Evolutionary conservation across 768 basidiomycete species (phyloP).

Genomic region (Naganishia onofrii): DNA sequence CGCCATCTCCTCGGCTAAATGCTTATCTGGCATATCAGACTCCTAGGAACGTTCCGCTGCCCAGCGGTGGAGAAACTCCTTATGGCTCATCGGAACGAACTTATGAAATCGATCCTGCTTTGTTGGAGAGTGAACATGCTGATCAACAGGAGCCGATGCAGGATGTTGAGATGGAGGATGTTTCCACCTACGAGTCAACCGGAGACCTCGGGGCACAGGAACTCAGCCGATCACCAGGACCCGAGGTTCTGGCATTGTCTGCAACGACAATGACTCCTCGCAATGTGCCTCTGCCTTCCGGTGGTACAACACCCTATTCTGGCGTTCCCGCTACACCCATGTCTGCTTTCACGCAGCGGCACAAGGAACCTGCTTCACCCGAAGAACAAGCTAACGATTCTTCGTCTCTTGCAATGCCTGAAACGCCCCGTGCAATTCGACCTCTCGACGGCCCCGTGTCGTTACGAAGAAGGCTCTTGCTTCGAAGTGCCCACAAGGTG

Average conservation of each 20-base stretch:
- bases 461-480: conserved; percentile 44
- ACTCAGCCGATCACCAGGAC: conserved; percentile 21
- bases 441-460: conserved; percentile 31
- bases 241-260: not conserved
- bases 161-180: conserved; percentile 32
- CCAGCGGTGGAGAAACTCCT: conserved; percentile 24
- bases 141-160: not conserved
- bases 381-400: not conserved
- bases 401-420: not conserved
- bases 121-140: not conserved
- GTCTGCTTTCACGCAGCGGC: not conserved
- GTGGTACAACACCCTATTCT: not conserved
- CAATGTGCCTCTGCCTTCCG: not conserved
- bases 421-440: conserved; percentile 24
- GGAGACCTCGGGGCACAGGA: not conserved
- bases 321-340: not conserved
- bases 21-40: conserved; percentile 18
- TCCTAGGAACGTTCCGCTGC: conserved; percentile 28
- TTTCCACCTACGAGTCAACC: conserved; percentile 6
- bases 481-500: conserved; percentile 45
- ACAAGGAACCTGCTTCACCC: not conserved
- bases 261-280: conserved; percentile 1
- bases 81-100: conserved; percentile 1
- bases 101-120: conserved; percentile 14
- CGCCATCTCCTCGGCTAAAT: not conserved